A percentile compares a stretch with the other conserved stretches of the same genome.
These are phyloP conservation scores for Zhuliangozyma blackwelliae DNA, from an alignment of 1,139 yeast species.

Conservation along the genomic window DNA sequence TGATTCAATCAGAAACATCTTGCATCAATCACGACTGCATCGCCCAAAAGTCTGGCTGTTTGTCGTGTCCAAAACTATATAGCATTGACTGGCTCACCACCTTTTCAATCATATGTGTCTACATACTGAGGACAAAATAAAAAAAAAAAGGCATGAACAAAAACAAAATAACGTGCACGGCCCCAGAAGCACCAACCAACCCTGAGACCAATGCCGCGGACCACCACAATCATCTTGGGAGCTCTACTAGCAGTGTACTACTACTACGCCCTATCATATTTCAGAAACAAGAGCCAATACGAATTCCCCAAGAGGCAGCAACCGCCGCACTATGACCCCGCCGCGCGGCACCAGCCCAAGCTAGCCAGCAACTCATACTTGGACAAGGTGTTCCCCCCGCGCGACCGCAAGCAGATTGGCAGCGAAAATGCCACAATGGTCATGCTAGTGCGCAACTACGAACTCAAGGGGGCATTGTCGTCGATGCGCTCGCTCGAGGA, in stretches of 20 bases:
- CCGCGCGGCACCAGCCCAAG: slow-evolving; percentile 21
- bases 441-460: slow-evolving; percentile 43
- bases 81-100: too few relatives aligned
- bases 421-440: slow-evolving; percentile 49
- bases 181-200: too few relatives aligned
- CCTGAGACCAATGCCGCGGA: too few relatives aligned
- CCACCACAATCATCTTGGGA: slow-evolving; percentile 2
- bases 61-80: too few relatives aligned
- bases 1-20: too few relatives aligned
- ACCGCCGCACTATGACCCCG: slow-evolving; percentile 7
- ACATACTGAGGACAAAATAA: too few relatives aligned
- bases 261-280: slow-evolving; percentile 8
- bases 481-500: slow-evolving; percentile 46
- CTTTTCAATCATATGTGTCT: too few relatives aligned
- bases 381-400: slow-evolving; percentile 20
- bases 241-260: slow-evolving; percentile 13
- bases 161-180: too few relatives aligned
- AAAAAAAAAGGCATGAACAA: too few relatives aligned
- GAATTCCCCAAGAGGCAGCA: background rate
- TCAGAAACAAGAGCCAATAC: background rate
- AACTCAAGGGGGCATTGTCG: slow-evolving; percentile 36
- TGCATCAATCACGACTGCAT: too few relatives aligned
- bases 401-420: slow-evolving; percentile 36
- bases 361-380: slow-evolving; percentile 43
- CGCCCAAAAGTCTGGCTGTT: too few relatives aligned